These are phyloP conservation scores for Colletotrichum chlorophyti DNA, from an alignment of 2,329 filamentous ascomycete species.

Conservation along the genomic window DNA sequence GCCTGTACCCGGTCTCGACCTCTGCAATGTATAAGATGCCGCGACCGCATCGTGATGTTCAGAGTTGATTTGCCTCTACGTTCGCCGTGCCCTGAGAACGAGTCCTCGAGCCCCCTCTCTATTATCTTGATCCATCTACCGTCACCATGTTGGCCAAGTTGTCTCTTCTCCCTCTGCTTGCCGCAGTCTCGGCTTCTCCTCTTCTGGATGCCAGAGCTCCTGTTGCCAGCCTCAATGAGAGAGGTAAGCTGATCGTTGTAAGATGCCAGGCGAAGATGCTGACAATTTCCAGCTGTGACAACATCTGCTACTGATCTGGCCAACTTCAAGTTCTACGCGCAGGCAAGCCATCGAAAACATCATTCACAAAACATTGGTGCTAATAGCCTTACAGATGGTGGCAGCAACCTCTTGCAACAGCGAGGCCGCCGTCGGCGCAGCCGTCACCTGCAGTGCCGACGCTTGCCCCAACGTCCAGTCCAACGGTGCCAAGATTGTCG, in stretches of 20 bases:
- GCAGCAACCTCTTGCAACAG: conserved; percentile 62
- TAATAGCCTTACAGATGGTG: conserved; percentile 42
- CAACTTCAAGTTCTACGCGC: conserved; percentile 54
- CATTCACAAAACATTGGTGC: neutral
- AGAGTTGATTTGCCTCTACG: neutral
- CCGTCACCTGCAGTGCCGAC: conserved; percentile 49
- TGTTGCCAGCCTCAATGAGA: conserved; percentile 34
- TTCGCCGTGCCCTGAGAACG: conserved; percentile 4
- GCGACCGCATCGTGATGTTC: neutral
- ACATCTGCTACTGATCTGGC: conserved; percentile 41
- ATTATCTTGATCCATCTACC: neutral
- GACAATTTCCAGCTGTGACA: conserved; percentile 9
- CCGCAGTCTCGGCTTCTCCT: conserved; percentile 26
- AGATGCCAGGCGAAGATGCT: neutral
- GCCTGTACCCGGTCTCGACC: neutral
- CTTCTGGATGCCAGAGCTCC: conserved; percentile 11
- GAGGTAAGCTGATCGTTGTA: conserved; percentile 37
- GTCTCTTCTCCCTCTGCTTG: conserved; percentile 26
- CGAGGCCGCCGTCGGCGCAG: conserved; percentile 42
- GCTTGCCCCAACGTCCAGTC: conserved; percentile 52
- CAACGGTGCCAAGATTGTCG: conserved; percentile 50
- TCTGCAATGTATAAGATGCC: conserved; percentile 22
- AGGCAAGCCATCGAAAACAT: conserved; percentile 35
- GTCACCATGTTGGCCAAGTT: conserved; percentile 30
- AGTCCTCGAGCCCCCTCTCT: conserved; percentile 10